phyloP scores from a whole-genome alignment of 2,329 filamentous ascomycete species.

The Cercospora sp. region DNA sequence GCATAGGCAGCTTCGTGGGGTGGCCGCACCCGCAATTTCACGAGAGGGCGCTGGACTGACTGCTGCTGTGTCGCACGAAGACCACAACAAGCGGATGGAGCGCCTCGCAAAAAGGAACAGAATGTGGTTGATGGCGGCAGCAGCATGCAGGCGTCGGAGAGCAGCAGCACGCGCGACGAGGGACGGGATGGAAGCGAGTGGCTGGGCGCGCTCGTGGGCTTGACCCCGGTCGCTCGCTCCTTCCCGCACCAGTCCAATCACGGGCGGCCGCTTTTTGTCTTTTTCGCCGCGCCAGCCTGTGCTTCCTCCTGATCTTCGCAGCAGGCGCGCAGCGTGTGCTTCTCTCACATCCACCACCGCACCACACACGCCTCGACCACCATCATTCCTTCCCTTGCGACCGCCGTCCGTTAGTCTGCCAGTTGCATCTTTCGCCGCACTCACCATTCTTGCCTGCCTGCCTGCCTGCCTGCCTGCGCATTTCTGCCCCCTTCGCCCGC shows the following conservation, averaged over 20 bases:
- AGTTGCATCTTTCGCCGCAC: background rate
- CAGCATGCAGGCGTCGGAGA: background rate
- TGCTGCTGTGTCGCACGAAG: background rate
- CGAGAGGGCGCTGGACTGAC: background rate
- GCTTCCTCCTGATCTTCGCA: background rate
- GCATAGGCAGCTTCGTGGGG: background rate
- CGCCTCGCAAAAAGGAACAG: background rate
- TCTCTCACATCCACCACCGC: background rate
- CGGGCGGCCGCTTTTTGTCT: background rate
- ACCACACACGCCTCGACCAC: background rate
- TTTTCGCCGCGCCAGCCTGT: conserved; percentile 1
- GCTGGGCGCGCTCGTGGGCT: background rate
- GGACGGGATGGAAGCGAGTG: background rate
- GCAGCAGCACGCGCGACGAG: background rate
- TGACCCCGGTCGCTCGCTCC: background rate
- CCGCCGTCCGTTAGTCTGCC: background rate
- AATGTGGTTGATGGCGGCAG: background rate
- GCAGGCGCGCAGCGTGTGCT: background rate
- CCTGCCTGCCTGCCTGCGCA: conserved; percentile 2
- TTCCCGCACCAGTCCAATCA: background rate
- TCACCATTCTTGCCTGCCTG: background rate
- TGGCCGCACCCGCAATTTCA: background rate
- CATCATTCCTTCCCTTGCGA: conserved; percentile 7
- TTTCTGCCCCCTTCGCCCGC: background rate
- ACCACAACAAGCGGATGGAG: too few relatives aligned